These are phyloP conservation scores for Dryas alaskensis DNA, from an alignment of 306 rosid species.

Conservation along the genomic window DNA sequence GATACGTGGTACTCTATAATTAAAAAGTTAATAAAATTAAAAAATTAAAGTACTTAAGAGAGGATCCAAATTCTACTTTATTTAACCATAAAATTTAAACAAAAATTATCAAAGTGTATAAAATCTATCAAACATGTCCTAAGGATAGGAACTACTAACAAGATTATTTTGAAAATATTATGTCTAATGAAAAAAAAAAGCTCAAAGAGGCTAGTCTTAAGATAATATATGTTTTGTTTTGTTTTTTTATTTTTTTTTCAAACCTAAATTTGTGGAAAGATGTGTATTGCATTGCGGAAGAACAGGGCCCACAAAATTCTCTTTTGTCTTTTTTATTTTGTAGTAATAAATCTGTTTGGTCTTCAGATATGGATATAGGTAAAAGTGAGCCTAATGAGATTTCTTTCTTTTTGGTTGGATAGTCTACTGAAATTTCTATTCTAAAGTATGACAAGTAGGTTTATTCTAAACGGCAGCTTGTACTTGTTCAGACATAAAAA, in stretches of 20 bases:
- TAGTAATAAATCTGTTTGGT: not conserved
- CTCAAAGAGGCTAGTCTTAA: no score
- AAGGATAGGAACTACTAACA: no score
- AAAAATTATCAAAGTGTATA: no score
- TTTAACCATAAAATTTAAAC: no score
- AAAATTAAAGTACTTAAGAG: no score
- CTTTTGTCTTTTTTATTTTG: no score
- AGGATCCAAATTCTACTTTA: no score
- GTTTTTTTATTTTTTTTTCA: not conserved
- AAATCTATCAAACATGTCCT: no score
- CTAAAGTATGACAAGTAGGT: constrained; percentile 12
- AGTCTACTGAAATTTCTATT: constrained; percentile 25
- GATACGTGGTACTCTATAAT: no score
- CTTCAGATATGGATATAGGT: constrained; percentile 26
- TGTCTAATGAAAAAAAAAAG: no score
- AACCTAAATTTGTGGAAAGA: not conserved
- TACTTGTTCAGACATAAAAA: not conserved
- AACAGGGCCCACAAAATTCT: constrained; percentile 16
- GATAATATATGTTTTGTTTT: not conserved
- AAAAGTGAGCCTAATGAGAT: constrained; percentile 21
- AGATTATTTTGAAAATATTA: no score
- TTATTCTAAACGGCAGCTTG: not conserved
- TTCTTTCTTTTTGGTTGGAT: constrained; percentile 4
- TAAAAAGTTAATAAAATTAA: no score
- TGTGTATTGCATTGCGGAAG: not conserved